Percentiles rank a stretch among this genome's conserved stretches.
phyloP scores from a whole-genome alignment of 495 filamentous ascomycete genomes.

The Copromyces sp. region DNA sequence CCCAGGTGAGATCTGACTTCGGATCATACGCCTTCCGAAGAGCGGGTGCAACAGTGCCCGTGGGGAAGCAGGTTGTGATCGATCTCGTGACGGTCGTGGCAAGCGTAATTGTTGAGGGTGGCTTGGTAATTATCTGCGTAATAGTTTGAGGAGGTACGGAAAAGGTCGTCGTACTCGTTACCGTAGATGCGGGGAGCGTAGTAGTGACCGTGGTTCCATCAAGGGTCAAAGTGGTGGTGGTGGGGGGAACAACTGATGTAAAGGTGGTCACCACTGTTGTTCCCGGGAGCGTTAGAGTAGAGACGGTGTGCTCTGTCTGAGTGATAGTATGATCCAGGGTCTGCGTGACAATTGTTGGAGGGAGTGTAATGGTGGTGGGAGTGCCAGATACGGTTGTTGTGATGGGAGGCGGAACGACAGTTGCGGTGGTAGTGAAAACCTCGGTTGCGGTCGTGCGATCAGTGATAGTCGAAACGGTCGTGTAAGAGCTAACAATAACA shows the following conservation, averaged over 20 bases:
- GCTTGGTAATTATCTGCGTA: constrained; percentile 13
- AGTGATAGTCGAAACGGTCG: constrained; percentile 5
- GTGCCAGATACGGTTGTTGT: constrained; percentile 8
- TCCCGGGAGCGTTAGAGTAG: constrained; percentile 16
- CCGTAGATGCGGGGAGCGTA: constrained; percentile 16
- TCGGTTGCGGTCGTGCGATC: constrained; percentile 12
- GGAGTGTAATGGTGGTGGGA: constrained; percentile 12
- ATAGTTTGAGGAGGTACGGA: not conserved
- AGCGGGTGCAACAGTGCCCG: constrained; percentile 9
- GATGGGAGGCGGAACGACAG: constrained; percentile 10
- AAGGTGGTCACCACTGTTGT: constrained; percentile 15
- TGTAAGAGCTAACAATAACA: constrained; percentile 11
- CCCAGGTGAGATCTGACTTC: constrained; percentile 38
- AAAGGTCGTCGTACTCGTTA: constrained; percentile 11
- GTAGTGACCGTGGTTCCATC: constrained; percentile 16
- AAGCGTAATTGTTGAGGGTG: constrained; percentile 10
- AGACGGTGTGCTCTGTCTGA: not conserved
- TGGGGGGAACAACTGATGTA: constrained; percentile 9
- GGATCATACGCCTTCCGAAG: not conserved
- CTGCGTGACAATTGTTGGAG: not conserved
- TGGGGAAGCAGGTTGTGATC: constrained; percentile 22
- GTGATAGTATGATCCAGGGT: constrained; percentile 18
- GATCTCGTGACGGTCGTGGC: constrained; percentile 16
- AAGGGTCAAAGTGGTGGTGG: constrained; percentile 16
- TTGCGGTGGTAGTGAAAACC: constrained; percentile 15